These are phyloP conservation scores for Decorospora gaudefroyi DNA, from an alignment of 2,329 filamentous ascomycete genomes.

Conservation along the genomic window DNA sequence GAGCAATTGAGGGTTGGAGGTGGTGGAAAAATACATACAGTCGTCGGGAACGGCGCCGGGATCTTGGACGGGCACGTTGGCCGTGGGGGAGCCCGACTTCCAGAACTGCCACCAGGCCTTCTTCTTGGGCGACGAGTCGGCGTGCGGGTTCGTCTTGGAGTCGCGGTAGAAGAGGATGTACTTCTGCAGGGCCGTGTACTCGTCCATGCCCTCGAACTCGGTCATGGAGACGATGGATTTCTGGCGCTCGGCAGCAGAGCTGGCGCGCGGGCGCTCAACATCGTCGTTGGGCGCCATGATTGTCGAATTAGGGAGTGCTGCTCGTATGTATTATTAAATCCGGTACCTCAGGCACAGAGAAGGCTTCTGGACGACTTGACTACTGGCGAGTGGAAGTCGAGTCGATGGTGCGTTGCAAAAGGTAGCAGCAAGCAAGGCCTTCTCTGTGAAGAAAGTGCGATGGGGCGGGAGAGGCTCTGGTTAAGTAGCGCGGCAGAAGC, in stretches of 20 bases:
- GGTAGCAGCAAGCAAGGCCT: slow-evolving; percentile 37
- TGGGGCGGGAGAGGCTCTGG: slow-evolving; percentile 29
- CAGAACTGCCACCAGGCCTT: slow-evolving; percentile 65
- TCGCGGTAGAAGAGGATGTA: slow-evolving; percentile 70
- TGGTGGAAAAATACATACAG: slow-evolving; percentile 25
- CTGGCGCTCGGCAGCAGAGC: slow-evolving; percentile 38
- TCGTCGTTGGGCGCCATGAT: slow-evolving; percentile 40
- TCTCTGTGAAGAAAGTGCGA: slow-evolving; percentile 31
- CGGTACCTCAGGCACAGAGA: slow-evolving; percentile 32
- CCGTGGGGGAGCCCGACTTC: slow-evolving; percentile 44
- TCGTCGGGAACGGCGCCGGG: slow-evolving; percentile 62
- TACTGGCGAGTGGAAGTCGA: slow-evolving; percentile 23
- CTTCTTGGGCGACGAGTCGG: slow-evolving; percentile 53
- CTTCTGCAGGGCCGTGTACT: slow-evolving; percentile 68
- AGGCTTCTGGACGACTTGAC: slow-evolving; percentile 35
- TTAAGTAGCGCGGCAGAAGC: slow-evolving; percentile 26
- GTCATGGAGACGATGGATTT: slow-evolving; percentile 44
- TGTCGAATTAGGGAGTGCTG: slow-evolving; percentile 26
- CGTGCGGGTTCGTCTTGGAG: slow-evolving; percentile 57
- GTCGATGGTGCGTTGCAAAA: slow-evolving; percentile 35
- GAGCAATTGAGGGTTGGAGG: not conserved
- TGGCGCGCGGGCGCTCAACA: slow-evolving; percentile 42
- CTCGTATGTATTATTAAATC: slow-evolving; percentile 25
- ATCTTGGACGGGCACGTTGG: slow-evolving; percentile 39
- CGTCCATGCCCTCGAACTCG: slow-evolving; percentile 58